These are phyloP conservation scores for Aspergillus leporis DNA, from an alignment of 495 filamentous ascomycete genomes.

Conservation along the genomic window DNA sequence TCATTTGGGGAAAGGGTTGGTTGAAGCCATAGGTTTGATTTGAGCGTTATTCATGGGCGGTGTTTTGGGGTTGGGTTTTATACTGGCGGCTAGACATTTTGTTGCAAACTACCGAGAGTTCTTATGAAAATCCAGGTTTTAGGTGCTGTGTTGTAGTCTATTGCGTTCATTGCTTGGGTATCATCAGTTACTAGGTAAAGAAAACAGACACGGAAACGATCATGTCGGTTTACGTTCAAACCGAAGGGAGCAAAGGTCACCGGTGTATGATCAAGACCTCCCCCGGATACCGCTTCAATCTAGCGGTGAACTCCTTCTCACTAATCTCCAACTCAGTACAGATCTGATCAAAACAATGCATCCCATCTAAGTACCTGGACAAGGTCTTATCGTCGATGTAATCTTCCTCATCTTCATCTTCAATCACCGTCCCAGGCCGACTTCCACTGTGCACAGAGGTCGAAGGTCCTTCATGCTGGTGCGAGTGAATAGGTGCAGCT, in stretches of 20 bases:
- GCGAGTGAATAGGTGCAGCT: conserved; percentile 21
- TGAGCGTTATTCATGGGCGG: conserved; percentile 9
- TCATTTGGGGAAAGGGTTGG: not conserved
- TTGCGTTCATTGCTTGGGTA: conserved; percentile 4
- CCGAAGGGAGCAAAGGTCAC: conserved; percentile 28
- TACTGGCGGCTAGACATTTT: not conserved
- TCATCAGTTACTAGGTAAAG: conserved; percentile 6
- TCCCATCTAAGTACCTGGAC: conserved; percentile 73
- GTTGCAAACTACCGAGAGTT: not conserved
- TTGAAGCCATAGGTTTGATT: not conserved
- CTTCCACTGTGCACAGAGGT: conserved; percentile 35
- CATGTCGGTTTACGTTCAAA: not conserved
- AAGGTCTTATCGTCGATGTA: conserved; percentile 48
- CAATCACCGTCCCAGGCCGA: conserved; percentile 25
- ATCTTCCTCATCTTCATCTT: conserved; percentile 39
- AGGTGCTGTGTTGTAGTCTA: not conserved
- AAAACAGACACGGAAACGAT: not conserved
- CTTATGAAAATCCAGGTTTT: not conserved
- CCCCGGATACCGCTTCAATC: conserved; percentile 50
- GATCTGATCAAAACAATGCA: conserved; percentile 86
- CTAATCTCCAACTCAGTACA: conserved; percentile 71
- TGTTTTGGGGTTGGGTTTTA: conserved; percentile 1
- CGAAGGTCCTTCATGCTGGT: conserved; percentile 20
- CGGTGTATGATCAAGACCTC: conserved; percentile 59
- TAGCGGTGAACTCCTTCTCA: conserved; percentile 53